phyloP scores from a whole-genome alignment of 768 basidiomycete genomes.

The Boletellus sp. region DNA sequence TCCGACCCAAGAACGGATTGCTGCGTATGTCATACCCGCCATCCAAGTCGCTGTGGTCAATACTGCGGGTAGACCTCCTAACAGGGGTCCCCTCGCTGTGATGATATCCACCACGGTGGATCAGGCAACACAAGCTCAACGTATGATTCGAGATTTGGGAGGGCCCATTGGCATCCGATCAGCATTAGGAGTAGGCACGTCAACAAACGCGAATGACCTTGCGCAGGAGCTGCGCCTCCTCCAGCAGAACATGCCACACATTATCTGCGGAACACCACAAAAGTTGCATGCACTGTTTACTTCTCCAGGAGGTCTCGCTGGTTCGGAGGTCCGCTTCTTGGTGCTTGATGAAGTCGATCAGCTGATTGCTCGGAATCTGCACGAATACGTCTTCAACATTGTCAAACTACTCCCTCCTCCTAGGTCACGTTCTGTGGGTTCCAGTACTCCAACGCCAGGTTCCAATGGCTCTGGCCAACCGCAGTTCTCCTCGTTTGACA shows the following conservation, averaged over 20 bases:
- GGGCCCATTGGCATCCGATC: constrained; percentile 90
- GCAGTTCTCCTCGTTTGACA: constrained; percentile 48
- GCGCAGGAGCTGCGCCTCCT: constrained; percentile 77
- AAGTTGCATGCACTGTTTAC: constrained; percentile 92
- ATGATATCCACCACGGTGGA: constrained; percentile 98
- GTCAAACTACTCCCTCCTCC: constrained; percentile 91
- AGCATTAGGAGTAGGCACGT: constrained; percentile 80
- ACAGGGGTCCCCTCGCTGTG: constrained; percentile 77
- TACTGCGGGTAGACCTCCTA: constrained; percentile 50
- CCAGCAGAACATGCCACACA: constrained; percentile 89
- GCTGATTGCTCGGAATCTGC: constrained; percentile 92
- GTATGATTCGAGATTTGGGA: constrained; percentile 92
- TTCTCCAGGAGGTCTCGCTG: constrained; percentile 67
- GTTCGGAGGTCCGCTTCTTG: constrained; percentile 86
- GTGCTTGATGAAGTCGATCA: constrained; percentile 98
- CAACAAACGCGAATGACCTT: constrained; percentile 56
- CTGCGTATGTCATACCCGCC: constrained; percentile 92
- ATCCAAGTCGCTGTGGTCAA: constrained; percentile 77
- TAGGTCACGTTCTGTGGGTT: constrained; percentile 54
- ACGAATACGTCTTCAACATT: constrained; percentile 92
- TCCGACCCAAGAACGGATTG: constrained; percentile 96
- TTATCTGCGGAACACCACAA: constrained; percentile 96
- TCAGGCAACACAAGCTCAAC: constrained; percentile 95
- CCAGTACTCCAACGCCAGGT: constrained; percentile 33
- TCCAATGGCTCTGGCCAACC: constrained; percentile 34